Conservation (phyloP, 192 early-diverging fungal genomes). For the Neocallimastix lanati region DNA sequence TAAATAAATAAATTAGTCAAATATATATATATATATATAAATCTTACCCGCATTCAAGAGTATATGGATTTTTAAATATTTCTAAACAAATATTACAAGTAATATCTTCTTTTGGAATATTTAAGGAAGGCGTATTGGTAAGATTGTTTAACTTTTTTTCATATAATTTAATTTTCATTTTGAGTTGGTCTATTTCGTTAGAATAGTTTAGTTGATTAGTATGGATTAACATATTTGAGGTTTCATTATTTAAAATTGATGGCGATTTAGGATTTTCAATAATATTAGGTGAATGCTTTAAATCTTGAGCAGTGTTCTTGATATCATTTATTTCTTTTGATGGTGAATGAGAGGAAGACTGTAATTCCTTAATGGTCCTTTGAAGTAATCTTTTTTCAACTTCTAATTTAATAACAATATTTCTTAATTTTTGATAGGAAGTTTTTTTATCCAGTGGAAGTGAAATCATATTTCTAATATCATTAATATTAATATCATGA, state of each 20-base stretch:
- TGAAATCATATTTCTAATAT: not conserved
- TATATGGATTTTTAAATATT: not conserved
- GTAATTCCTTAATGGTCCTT: not conserved
- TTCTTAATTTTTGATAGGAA: not conserved
- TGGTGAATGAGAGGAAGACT: too few relatives aligned
- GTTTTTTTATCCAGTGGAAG: not conserved
- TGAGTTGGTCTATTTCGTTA: too few relatives aligned
- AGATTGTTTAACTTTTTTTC: too few relatives aligned
- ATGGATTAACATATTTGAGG: too few relatives aligned
- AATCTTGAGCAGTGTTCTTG: too few relatives aligned
- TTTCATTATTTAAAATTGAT: not conserved
- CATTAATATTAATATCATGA: not conserved
- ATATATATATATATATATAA: not conserved
- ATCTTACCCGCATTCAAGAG: not conserved
- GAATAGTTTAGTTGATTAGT: too few relatives aligned
- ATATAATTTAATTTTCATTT: too few relatives aligned
- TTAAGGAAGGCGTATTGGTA: not conserved
- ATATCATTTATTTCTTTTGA: too few relatives aligned
- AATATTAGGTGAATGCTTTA: too few relatives aligned
- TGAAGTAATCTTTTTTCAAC: not conserved
- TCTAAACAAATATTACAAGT: not conserved
- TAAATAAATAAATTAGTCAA: too few relatives aligned
- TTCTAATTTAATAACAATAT: not conserved
- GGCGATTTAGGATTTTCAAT: not conserved
- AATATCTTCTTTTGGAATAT: not conserved